These are phyloP conservation scores for Spinellus fusiger DNA, from an alignment of 192 early-diverging fungal genomes.

Conservation along the genomic window DNA sequence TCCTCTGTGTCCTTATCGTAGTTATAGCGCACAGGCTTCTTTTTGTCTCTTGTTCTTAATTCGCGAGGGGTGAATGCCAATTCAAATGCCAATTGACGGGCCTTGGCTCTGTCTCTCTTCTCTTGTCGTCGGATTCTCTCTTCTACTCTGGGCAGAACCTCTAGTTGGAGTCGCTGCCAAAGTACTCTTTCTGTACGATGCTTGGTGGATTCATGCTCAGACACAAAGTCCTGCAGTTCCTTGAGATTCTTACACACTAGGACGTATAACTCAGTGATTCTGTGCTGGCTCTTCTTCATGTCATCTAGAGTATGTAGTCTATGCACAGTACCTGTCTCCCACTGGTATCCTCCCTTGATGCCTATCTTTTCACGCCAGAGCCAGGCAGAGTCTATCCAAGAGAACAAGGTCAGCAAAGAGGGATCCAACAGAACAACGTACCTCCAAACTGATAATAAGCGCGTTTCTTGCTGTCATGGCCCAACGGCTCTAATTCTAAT, in stretches of 20 bases:
- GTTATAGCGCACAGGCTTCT: conserved; percentile 4
- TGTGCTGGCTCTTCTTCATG: too few species aligned
- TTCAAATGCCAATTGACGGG: conserved; percentile 3
- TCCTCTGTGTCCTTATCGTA: conserved; percentile 11
- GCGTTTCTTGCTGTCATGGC: conserved; percentile 21
- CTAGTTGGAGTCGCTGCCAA: not conserved
- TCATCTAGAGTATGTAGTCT: too few species aligned
- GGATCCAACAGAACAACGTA: not conserved
- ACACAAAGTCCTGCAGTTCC: conserved; percentile 9
- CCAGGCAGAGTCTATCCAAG: conserved; percentile 14
- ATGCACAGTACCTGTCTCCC: conserved; percentile 14
- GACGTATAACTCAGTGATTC: too few species aligned
- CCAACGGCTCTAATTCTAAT: conserved; percentile 7
- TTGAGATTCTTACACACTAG: conserved; percentile 5
- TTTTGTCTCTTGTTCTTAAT: conserved; percentile 10
- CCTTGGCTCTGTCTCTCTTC: not conserved
- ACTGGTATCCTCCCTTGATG: conserved; percentile 5
- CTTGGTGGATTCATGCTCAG: not conserved
- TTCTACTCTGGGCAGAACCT: not conserved
- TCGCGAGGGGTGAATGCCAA: conserved; percentile 2
- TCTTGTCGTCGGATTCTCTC: not conserved
- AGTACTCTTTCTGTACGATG: conserved; percentile 4
- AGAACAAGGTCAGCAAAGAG: not conserved
- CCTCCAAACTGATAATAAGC: conserved; percentile 33
- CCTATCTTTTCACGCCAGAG: conserved; percentile 21